Percentiles rank a stretch among this genome's conserved stretches.
phyloP scores from a whole-genome alignment of 177 flowering plant species.

The Vitis hybrid region DNA sequence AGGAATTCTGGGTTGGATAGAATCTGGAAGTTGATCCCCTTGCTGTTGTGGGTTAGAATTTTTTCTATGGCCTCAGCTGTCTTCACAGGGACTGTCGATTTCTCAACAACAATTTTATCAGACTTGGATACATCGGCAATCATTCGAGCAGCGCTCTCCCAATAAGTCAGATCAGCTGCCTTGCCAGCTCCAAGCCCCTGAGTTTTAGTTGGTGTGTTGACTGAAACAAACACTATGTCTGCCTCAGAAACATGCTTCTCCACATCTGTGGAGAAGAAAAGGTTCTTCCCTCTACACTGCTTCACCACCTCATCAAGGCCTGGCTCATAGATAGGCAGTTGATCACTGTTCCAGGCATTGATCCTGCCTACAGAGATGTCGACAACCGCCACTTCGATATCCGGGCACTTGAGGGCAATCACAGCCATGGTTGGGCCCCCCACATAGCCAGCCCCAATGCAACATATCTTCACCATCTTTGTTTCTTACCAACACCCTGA shows the following conservation, averaged over 20 bases:
- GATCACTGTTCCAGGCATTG: constrained; percentile 77
- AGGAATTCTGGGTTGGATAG: constrained; percentile 88
- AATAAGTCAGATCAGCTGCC: constrained; percentile 81
- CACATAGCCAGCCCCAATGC: constrained; percentile 88
- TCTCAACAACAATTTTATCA: constrained; percentile 82
- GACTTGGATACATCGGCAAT: constrained; percentile 85
- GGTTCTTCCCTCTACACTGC: constrained; percentile 73
- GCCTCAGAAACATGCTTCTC: constrained; percentile 75
- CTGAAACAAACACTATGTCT: constrained; percentile 83
- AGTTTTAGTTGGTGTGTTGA: constrained; percentile 88
- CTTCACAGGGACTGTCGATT: constrained; percentile 86
- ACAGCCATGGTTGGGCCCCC: constrained; percentile 96
- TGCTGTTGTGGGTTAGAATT: constrained; percentile 75
- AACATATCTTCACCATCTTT: constrained; percentile 87
- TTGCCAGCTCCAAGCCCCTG: constrained; percentile 89
- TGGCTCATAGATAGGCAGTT: constrained; percentile 80
- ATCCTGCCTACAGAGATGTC: constrained; percentile 72
- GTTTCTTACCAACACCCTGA: constrained; percentile 14
- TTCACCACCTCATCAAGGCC: constrained; percentile 86
- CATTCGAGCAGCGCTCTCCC: constrained; percentile 93
- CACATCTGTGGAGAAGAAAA: constrained; percentile 77
- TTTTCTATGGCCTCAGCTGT: constrained; percentile 89
- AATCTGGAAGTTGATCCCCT: constrained; percentile 69
- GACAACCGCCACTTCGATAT: constrained; percentile 68
- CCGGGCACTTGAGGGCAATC: constrained; percentile 75